Percentiles rank a stretch among this genome's conserved stretches.
phyloP scores from a whole-genome alignment of 371 early-diverging fungal genomes.

The Mortierella sp. region DNA sequence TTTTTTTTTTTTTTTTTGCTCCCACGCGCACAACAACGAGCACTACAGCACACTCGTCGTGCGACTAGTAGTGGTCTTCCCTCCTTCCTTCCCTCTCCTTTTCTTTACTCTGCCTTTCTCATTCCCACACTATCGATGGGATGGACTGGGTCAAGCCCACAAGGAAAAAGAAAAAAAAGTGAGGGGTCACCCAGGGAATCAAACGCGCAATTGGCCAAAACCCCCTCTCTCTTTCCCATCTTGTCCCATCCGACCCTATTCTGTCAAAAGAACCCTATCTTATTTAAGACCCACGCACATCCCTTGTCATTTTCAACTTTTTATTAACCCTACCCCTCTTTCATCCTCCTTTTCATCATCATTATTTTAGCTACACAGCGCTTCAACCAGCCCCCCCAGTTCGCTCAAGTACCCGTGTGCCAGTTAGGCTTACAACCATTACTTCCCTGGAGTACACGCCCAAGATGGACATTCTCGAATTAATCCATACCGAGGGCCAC shows the following conservation, averaged over 20 bases:
- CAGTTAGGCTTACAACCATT: slow-evolving; percentile 43
- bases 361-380: background rate
- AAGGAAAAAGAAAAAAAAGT: background rate
- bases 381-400: slow-evolving; percentile 15
- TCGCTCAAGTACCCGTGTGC: slow-evolving; percentile 17
- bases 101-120: slow-evolving; percentile 5
- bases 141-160: too few species aligned
- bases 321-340: background rate
- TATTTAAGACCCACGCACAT: background rate
- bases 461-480: slow-evolving; percentile 74
- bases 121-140: background rate
- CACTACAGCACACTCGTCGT: background rate
- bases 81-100: background rate
- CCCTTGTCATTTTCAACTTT: background rate
- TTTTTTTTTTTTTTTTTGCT: too few species aligned
- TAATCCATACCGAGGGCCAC: slow-evolving; percentile 66
- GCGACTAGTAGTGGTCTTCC: background rate
- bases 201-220: background rate
- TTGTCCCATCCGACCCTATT: background rate
- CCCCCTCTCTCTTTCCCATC: background rate
- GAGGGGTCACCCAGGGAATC: background rate
- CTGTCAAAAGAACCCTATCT: background rate
- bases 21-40: too few species aligned
- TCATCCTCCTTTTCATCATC: background rate
- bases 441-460: slow-evolving; percentile 27